These are phyloP conservation scores for Nevesoporus exiguus DNA, from an alignment of 768 basidiomycete genomes.

Conservation along the genomic window DNA sequence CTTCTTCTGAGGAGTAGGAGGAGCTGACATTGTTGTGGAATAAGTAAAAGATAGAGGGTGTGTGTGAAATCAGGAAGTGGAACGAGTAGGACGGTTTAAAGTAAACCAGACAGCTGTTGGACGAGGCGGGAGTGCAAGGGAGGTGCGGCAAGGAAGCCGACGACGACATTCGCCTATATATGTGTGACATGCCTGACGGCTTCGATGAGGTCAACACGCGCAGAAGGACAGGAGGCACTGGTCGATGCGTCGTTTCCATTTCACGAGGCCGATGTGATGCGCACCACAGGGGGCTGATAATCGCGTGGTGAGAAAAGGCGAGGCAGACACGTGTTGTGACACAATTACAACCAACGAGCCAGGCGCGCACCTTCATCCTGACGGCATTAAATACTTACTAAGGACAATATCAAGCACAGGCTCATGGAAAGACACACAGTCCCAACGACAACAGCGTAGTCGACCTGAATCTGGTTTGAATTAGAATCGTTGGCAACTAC, in stretches of 20 bases:
- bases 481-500: not conserved
- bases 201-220: slow-evolving; percentile 35
- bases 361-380: slow-evolving; percentile 9
- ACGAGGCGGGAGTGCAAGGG: slow-evolving; percentile 20
- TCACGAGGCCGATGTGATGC: slow-evolving; percentile 29
- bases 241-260: slow-evolving; percentile 19
- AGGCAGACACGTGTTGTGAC: slow-evolving; percentile 33
- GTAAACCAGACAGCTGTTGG: slow-evolving; percentile 9
- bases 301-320: slow-evolving; percentile 29
- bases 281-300: slow-evolving; percentile 32
- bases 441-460: slow-evolving; percentile 1
- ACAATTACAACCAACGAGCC: slow-evolving; percentile 9
- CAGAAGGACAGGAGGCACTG: slow-evolving; percentile 23
- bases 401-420: slow-evolving; percentile 15
- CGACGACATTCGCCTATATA: slow-evolving; percentile 29
- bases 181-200: slow-evolving; percentile 30
- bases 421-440: slow-evolving; percentile 4
- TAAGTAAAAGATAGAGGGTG: not conserved
- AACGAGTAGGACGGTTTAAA: slow-evolving; percentile 4
- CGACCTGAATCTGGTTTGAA: not conserved
- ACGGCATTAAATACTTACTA: slow-evolving; percentile 1
- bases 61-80: slow-evolving; percentile 8
- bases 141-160: slow-evolving; percentile 20
- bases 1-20: slow-evolving; percentile 35
- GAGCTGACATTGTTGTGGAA: slow-evolving; percentile 28